phyloP scores from a whole-genome alignment of 192 early-diverging fungal species.

The Chytriomyces sp. region DNA sequence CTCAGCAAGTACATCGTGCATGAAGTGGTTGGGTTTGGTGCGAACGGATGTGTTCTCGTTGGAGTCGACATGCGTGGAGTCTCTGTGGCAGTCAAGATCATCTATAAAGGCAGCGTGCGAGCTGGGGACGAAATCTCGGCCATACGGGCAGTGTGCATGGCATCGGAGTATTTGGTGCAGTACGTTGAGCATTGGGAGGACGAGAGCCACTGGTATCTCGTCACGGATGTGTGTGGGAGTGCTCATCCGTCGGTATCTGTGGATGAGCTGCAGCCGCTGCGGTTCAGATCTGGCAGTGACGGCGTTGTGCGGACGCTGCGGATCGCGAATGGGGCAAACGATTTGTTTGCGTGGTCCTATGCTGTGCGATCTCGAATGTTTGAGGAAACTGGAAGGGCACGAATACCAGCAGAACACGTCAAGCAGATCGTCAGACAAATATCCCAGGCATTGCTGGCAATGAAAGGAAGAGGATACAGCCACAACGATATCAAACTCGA shows the following conservation, averaged over 20 bases:
- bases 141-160: not conserved
- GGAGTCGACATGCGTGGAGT: not conserved
- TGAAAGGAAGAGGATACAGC: constrained; percentile 50
- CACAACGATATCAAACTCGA: constrained; percentile 68
- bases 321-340: constrained; percentile 5
- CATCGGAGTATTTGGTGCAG: not conserved
- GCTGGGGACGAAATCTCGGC: not conserved
- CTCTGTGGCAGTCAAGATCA: constrained; percentile 26
- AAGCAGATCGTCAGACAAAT: constrained; percentile 48
- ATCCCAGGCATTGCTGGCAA: constrained; percentile 41
- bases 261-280: not conserved
- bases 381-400: not conserved
- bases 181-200: constrained; percentile 22
- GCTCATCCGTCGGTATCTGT: not conserved
- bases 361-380: not conserved
- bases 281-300: not conserved
- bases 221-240: constrained; percentile 29
- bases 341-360: constrained; percentile 18
- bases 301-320: not conserved
- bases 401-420: not conserved
- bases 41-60: constrained; percentile 30
- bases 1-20: constrained; percentile 2
- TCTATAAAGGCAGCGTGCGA: constrained; percentile 8
- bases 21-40: constrained; percentile 23
- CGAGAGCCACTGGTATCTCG: constrained; percentile 26